Evolutionary conservation across 2,329 filamentous ascomycete genomes (phyloP).

Genomic region (Microsporum canis): DNA sequence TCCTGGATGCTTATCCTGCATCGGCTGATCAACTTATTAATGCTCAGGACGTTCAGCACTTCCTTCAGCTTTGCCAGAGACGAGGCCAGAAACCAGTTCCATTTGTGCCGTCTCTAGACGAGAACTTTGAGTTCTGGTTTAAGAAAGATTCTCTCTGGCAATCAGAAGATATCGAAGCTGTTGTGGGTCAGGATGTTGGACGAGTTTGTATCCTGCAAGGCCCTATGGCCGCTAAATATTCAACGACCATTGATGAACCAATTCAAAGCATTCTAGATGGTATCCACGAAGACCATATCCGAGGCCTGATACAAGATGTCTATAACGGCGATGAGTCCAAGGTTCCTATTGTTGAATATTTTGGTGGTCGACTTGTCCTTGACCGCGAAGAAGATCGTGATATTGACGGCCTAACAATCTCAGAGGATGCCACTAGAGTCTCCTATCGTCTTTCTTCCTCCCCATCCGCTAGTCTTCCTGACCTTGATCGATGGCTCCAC

Average conservation of each 20-base stretch:
- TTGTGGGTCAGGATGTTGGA: conserved; percentile 90
- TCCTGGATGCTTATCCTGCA: conserved; percentile 74
- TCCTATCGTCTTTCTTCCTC: conserved; percentile 73
- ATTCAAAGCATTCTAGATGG: conserved; percentile 89
- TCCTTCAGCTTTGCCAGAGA: conserved; percentile 82
- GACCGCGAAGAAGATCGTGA: conserved; percentile 62
- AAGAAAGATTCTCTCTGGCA: conserved; percentile 99
- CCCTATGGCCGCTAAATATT: conserved; percentile 83
- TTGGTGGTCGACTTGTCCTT: conserved; percentile 70
- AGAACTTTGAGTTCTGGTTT: conserved; percentile 98
- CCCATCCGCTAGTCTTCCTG: conserved; percentile 61
- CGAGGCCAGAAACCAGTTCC: conserved; percentile 92
- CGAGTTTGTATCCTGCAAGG: conserved; percentile 94
- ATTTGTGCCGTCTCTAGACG: conserved; percentile 89
- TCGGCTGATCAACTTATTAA: conserved; percentile 88
- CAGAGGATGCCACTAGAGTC: conserved; percentile 66
- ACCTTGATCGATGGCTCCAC: conserved; percentile 72
- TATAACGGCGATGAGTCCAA: conserved; percentile 62
- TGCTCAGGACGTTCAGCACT: conserved; percentile 95
- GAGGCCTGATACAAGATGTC: conserved; percentile 63
- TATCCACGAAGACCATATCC: conserved; percentile 80
- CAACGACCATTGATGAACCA: conserved; percentile 79
- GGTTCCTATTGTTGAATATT: conserved; percentile 86
- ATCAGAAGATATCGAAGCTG: conserved; percentile 91
- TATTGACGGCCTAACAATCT: conserved; percentile 74